Evolutionary conservation across 306 rosid species (phyloP).

Genomic region (Prosopis cineraria): DNA sequence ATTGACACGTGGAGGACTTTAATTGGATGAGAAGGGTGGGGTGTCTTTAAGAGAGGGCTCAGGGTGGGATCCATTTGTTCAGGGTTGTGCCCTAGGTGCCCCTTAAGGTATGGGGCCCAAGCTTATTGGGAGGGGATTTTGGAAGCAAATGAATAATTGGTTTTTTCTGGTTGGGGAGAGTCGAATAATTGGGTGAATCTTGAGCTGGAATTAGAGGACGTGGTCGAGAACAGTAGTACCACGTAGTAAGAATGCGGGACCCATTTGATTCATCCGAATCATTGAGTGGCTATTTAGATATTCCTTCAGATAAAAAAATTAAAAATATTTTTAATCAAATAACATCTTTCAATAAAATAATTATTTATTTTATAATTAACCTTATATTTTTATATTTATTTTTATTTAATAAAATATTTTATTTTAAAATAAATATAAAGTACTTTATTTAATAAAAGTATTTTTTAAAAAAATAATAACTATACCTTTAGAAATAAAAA

Average conservation of each 20-base stretch:
- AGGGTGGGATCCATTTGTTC: conserved; percentile 18
- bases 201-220: conserved; percentile 38
- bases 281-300: too few relatives aligned
- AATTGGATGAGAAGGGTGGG: conserved; percentile 14
- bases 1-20: background rate
- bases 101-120: conserved; percentile 26
- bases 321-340: too few relatives aligned
- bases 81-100: conserved; percentile 15
- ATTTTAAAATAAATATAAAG: too few relatives aligned
- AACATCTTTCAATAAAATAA: too few relatives aligned
- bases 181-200: conserved; percentile 32
- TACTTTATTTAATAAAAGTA: too few relatives aligned
- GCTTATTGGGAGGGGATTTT: background rate
- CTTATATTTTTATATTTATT: too few relatives aligned
- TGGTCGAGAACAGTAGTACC: conserved; percentile 30
- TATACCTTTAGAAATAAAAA: too few relatives aligned
- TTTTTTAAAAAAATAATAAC: too few relatives aligned
- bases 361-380: too few relatives aligned
- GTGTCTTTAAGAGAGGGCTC: conserved; percentile 18
- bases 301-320: too few relatives aligned
- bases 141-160: background rate
- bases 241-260: conserved; percentile 17
- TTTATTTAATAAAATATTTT: too few relatives aligned
- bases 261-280: background rate
- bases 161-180: background rate